Conservation (phyloP, 805 yeast genomes). For the Kregervanrija fluxuum region DNA sequence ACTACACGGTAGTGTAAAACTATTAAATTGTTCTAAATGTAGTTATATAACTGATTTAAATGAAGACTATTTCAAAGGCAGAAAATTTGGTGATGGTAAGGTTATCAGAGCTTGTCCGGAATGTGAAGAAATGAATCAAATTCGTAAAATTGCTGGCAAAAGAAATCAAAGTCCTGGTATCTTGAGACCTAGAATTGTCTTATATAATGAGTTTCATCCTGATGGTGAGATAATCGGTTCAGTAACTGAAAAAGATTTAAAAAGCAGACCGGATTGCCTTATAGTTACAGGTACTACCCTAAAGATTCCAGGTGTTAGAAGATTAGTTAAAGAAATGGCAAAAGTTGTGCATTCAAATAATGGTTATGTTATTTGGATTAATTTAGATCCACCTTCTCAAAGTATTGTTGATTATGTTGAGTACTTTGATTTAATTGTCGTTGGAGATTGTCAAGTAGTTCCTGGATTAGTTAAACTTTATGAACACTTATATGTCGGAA, state of each 20-base stretch:
- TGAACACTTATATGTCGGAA: slow-evolving; percentile 14
- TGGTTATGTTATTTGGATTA: slow-evolving; percentile 58
- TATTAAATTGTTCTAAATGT: slow-evolving; percentile 75
- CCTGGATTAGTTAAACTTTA: slow-evolving; percentile 28
- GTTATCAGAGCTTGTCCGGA: slow-evolving; percentile 53
- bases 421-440: slow-evolving; percentile 48
- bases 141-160: slow-evolving; percentile 55
- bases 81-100: slow-evolving; percentile 16
- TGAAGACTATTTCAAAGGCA: slow-evolving; percentile 37
- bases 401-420: slow-evolving; percentile 43
- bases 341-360: slow-evolving; percentile 46
- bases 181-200: slow-evolving; percentile 57
- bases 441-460: slow-evolving; percentile 60
- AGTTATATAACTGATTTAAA: slow-evolving; percentile 47
- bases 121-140: slow-evolving; percentile 51
- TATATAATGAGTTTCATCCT: slow-evolving; percentile 75
- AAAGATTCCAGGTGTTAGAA: slow-evolving; percentile 67
- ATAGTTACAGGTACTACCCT: slow-evolving; percentile 81
- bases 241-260: slow-evolving; percentile 60
- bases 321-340: slow-evolving; percentile 54
- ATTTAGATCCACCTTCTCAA: slow-evolving; percentile 47
- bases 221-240: slow-evolving; percentile 84
- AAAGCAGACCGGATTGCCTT: slow-evolving; percentile 64
- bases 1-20: slow-evolving; percentile 74
- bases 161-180: slow-evolving; percentile 57